Conservation (phyloP, 2,329 filamentous ascomycete species). For the Zasmidium cellare region DNA sequence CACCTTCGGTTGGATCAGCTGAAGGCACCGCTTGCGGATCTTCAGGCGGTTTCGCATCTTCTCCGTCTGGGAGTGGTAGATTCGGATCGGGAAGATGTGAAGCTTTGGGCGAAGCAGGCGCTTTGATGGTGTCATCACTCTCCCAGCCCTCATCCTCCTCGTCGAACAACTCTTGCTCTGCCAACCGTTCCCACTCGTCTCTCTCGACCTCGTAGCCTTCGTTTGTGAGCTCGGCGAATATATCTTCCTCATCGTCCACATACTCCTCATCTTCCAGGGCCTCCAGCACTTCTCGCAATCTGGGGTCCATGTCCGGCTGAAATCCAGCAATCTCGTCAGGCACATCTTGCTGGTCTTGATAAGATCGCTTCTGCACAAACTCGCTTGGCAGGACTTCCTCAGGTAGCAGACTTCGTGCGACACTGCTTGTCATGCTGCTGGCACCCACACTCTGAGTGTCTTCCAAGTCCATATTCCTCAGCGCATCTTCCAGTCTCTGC, state of each 20-base stretch:
- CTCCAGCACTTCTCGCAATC: conserved; percentile 85
- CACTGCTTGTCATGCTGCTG: conserved; percentile 41
- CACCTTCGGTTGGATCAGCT: conserved; percentile 57
- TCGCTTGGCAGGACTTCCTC: conserved; percentile 77
- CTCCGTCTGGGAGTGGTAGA: conserved; percentile 52
- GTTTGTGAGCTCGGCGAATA: conserved; percentile 73
- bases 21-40: conserved; percentile 36
- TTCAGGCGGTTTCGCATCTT: conserved; percentile 35
- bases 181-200: conserved; percentile 69
- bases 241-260: conserved; percentile 79
- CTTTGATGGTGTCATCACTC: conserved; percentile 85
- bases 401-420: conserved; percentile 57
- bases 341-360: conserved; percentile 89
- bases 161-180: conserved; percentile 34
- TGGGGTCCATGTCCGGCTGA: conserved; percentile 96
- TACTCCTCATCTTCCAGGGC: conserved; percentile 94
- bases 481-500: conserved; percentile 76
- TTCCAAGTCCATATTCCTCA: conserved; percentile 58
- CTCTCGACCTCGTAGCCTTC: conserved; percentile 73
- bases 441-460: conserved; percentile 45
- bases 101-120: conserved; percentile 35
- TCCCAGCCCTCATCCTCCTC: conserved; percentile 80
- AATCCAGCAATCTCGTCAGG: conserved; percentile 91
- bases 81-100: conserved; percentile 24
- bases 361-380: conserved; percentile 73